Conservation (phyloP, 352 stramenopile species). For the Phytophthora chlamydospora region DNA sequence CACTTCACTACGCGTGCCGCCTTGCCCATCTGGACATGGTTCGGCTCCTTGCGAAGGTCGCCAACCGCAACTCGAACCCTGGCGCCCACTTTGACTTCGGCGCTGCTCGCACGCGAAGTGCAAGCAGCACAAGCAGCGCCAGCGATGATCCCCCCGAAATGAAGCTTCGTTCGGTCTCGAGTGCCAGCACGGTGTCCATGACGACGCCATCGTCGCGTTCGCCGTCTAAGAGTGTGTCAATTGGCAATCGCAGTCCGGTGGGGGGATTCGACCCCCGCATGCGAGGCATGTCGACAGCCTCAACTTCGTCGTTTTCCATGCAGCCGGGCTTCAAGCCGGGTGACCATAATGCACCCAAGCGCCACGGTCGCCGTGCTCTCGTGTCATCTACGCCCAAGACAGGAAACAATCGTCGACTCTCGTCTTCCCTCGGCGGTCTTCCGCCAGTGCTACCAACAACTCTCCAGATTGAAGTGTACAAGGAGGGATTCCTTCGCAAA, state of each 20-base stretch:
- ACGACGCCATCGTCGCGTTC: conserved; percentile 49
- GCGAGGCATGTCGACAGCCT: conserved; percentile 46
- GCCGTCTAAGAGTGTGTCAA: conserved; percentile 56
- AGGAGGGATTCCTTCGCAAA: conserved; percentile 86
- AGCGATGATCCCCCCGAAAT: conserved; percentile 43
- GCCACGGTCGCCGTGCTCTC: conserved; percentile 59
- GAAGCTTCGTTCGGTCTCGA: conserved; percentile 73
- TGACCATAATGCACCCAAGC: conserved; percentile 56
- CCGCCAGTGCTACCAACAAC: conserved; percentile 69
- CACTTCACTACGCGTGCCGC: conserved; percentile 82
- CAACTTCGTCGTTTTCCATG: conserved; percentile 63
- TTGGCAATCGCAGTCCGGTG: conserved; percentile 35
- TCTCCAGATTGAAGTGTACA: conserved; percentile 78
- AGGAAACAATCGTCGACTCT: conserved; percentile 51
- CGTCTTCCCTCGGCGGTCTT: conserved; percentile 43
- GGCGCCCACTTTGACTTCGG: conserved; percentile 54
- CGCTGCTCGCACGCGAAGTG: conserved; percentile 57
- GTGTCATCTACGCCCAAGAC: conserved; percentile 64
- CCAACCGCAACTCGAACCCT: conserved; percentile 80
- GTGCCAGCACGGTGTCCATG: conserved; percentile 45
- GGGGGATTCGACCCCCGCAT: conserved; percentile 35
- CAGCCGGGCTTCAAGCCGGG: conserved; percentile 56
- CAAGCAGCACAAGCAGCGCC: conserved; percentile 68
- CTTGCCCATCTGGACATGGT: conserved; percentile 88
- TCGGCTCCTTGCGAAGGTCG: conserved; percentile 82